These are phyloP conservation scores for Globisporangium iwayamae DNA, from an alignment of 352 stramenopile species.

Conservation along the genomic window DNA sequence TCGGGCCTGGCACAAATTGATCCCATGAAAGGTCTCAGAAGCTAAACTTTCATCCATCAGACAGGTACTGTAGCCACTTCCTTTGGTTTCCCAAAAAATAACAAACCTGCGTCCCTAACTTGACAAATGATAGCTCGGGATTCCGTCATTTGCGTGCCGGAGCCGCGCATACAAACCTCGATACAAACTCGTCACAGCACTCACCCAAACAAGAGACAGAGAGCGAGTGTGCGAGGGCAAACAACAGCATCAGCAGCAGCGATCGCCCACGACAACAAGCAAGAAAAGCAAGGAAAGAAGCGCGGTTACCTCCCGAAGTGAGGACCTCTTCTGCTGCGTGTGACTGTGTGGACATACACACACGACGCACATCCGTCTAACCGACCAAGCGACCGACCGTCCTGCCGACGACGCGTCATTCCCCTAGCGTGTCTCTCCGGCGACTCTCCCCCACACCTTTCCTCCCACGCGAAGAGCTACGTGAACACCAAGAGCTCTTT, in stretches of 20 bases:
- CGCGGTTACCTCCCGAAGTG: background rate
- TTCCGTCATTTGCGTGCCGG: background rate
- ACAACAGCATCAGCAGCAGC: background rate
- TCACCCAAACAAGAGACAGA: slow-evolving; percentile 3
- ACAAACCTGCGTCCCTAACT: background rate
- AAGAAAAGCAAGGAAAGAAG: slow-evolving; percentile 6
- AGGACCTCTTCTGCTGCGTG: background rate
- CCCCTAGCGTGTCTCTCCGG: no score
- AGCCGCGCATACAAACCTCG: background rate
- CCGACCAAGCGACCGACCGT: no score
- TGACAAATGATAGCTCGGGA: background rate
- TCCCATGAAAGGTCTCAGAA: no score
- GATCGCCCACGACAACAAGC: background rate
- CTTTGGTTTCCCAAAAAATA: background rate
- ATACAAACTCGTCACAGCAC: background rate
- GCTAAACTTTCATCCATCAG: no score
- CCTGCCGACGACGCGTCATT: no score
- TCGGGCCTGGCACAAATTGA: no score
- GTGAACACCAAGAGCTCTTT: background rate
- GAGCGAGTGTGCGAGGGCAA: slow-evolving; percentile 7
- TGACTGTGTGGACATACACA: background rate
- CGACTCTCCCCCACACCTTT: background rate
- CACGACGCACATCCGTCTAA: no score
- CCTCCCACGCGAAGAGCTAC: slow-evolving; percentile 2
- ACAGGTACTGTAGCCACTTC: background rate